Conservation (phyloP, 345 rosid species). For the Raphanus raphanistrum region DNA sequence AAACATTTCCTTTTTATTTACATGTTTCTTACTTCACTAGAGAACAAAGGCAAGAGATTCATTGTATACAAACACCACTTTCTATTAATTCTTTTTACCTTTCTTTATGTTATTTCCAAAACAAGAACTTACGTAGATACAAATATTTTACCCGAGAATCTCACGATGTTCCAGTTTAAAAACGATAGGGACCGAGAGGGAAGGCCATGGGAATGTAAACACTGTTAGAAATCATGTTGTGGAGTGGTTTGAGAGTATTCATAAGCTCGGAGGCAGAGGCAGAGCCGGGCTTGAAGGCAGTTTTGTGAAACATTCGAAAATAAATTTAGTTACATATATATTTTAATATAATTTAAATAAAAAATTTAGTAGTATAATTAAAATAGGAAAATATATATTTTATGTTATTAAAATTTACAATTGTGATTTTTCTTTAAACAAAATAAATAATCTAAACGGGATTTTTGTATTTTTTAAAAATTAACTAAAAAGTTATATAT, state of each 20-base stretch:
- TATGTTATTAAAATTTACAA: no score
- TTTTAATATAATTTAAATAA: no score
- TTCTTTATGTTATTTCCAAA: not conserved
- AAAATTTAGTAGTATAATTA: no score
- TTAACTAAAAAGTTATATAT: no score
- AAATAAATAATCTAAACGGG: no score
- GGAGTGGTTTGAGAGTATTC: constrained; percentile 54
- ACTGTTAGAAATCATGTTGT: constrained; percentile 29
- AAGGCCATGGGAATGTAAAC: constrained; percentile 28
- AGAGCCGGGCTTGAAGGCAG: no score
- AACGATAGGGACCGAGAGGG: not conserved
- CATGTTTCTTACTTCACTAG: constrained; percentile 8
- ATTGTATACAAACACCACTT: constrained; percentile 25
- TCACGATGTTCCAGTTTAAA: not conserved
- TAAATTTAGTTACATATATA: no score
- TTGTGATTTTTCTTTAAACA: no score
- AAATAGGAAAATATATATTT: no score
- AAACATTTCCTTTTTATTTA: constrained; percentile 5
- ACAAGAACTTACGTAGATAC: not conserved
- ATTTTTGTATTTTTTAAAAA: no score
- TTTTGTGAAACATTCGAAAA: no score
- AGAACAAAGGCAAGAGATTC: constrained; percentile 1
- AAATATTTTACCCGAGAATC: not conserved
- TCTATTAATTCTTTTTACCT: not conserved
- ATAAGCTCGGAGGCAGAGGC: constrained; percentile 41